Evolutionary conservation across 257 asterid species (phyloP).

Genomic region (Solanum clarkiae): DNA sequence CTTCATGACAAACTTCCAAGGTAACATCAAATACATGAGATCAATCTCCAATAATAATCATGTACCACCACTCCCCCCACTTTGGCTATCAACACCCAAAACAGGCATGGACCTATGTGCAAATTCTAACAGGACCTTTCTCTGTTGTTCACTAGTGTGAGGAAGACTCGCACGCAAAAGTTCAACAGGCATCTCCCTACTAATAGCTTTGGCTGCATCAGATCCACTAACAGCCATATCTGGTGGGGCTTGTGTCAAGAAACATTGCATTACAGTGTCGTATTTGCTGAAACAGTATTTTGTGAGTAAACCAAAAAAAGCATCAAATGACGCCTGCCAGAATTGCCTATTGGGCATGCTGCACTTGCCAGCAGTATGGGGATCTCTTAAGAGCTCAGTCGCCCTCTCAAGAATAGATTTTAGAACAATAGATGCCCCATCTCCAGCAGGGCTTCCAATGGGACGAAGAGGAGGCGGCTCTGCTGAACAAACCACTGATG

Average conservation of each 20-base stretch:
- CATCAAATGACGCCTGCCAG: conserved; percentile 86
- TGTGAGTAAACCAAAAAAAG: conserved; percentile 48
- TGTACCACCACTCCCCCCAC: conserved; percentile 21
- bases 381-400: conserved; percentile 55
- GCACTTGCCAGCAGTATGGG: conserved; percentile 38
- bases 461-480: conserved; percentile 77
- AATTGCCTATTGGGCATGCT: conserved; percentile 33
- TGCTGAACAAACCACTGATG: conserved; percentile 62
- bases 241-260: conserved; percentile 25
- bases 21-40: not conserved
- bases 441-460: conserved; percentile 53
- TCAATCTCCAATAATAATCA: conserved; percentile 6
- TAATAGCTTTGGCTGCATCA: conserved; percentile 43
- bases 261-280: conserved; percentile 43
- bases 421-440: conserved; percentile 61
- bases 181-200: conserved; percentile 63
- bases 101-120: conserved; percentile 54
- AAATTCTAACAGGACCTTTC: conserved; percentile 43
- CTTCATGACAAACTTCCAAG: not conserved
- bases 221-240: conserved; percentile 27
- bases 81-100: conserved; percentile 13
- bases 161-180: conserved; percentile 71
- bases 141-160: conserved; percentile 63
- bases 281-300: conserved; percentile 64
- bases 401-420: conserved; percentile 63